Base-by-base conservation (phyloP, 225 moss, liverwort and hornwort genomes). In the Marchantia paleacea region DNA sequence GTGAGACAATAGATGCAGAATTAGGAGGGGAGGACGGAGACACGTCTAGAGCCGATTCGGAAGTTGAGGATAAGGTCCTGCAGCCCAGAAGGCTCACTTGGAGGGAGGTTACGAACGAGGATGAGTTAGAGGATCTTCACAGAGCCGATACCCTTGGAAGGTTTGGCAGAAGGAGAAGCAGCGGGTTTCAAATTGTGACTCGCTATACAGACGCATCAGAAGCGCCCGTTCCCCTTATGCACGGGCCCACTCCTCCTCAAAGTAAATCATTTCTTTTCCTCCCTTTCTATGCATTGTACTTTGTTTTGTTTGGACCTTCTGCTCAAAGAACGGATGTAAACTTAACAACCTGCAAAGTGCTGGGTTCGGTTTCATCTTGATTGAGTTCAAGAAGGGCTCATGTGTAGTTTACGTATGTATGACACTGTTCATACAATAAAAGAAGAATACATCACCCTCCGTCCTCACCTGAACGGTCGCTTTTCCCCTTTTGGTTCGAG, bases 161-260 rank as follows among this genome's bases (percentile, higher is more conserved):
- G 10, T 79, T 84, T 0, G 77, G 89, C 58, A 54, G 52, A 0
- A 57, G 64, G 0, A 85, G 14, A 31, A 94, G 91, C 62, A 89
- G 81, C 50, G 94, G 94, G 22, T 91, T 92, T 63, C 92, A 91
- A 52, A 84, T 89, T 1, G 71, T 76, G 4, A 82, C 68, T 39
- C 85, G 60, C 31, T 52, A 82, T 81, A 65, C 53, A 1, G 85
- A 90, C 72, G 24, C 70, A 15, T 19, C 72, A 20, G 58, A 84
- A 82, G 73, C 55, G 10, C 52, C 69, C 0, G 60, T 75, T 79
- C 78, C 86, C 28, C 12, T 73, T 1, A 62, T 52, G 16, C 82
- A 76, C 8, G 88, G 85, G 58, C 86, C 84, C 24, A 25, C 52
- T 51, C 80, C 87, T 58, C 53, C 85, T 50, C 83, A 65, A 81